Base-by-base conservation (phyloP, 2,329 filamentous ascomycete genomes). In the Aspergillus alliaceus region DNA sequence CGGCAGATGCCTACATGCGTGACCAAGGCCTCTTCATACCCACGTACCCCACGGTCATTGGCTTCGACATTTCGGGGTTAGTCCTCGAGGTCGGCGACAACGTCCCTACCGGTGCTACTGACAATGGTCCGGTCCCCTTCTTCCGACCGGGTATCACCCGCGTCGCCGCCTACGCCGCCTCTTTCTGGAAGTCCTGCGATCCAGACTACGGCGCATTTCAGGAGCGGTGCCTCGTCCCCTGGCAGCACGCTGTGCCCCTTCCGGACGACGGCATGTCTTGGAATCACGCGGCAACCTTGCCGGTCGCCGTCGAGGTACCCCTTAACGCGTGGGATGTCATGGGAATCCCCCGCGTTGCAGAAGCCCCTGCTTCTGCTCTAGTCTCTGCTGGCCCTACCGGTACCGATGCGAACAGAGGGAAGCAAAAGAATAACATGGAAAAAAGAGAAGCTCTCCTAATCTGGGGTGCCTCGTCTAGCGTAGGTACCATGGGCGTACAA, bases 141-240 rank as follows among this genome's bases (percentile, higher is more conserved):
- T 77, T 77, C 40, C 59, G 32, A 22, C 65, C 72, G 0, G 75
- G 75, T 0, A 60, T 72, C 48, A 77, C 72, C 37, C 75, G 75
- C 1, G 62, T 80, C 2, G 71, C 73, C 1, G 77, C 77, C 14
- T 78, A 75, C 49, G 68, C 74, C 0, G 70, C 72, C 4, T 69
- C 66, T 0, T 61, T 75, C 20, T 83, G 79, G 77, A 79, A 68
- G 34, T 71, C 70, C 8, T 77, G 73, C 20, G 64, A 74, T 22
- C 75, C 78, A 2, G 69, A 82, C 65, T 80, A 83, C 59, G 79
- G 82, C 35, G 69, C 68, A 6, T 82, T 80, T 46, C 79, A 81
- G 53, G 75, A 79, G 40, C 64, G 64, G 1, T 78, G 73, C 3
- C 64, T 81, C 11, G 67, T 81, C 3, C 74, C 75, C 2, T 79